Base-by-base conservation (phyloP, 2,329 filamentous ascomycete species). In the Penicillium frequentans region DNA sequence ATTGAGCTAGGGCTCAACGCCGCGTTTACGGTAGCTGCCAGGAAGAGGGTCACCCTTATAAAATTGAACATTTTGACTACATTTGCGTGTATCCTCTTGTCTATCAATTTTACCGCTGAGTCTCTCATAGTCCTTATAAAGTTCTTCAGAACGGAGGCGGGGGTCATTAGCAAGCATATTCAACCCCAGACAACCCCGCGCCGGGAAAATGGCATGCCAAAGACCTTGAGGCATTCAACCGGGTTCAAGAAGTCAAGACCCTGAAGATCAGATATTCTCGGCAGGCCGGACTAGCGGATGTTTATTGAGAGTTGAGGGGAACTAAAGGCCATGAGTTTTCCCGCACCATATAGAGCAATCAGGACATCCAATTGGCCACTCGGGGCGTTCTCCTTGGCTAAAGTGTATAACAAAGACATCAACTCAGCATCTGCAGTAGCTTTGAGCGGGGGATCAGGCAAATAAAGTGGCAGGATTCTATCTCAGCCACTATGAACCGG, bases 1-100 rank as follows among this genome's bases (percentile, higher is more conserved):
- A 65, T 50, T 5, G 52, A 48, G 3, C 23, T 29, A 6, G 62
- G 55, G n/a, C 60, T 61, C 19, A 56, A 54, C 44, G 49, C 55
- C 24, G 59, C 55, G 9, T 31, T 43, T n/a, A 49, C 54, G 16
- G 26, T 49, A n/a, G 49, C 31, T 46, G 55, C 53, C 29, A 57
- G 39, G 24, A 52, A 48, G 11, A 56, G 21, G 11, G 31, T 29
- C 26, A 55, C 5, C 26, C 42, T 23, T 14, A 53, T 16, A 6
- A 37, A 50, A 21, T 49, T 19, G 16, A 58, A 50, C 63, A 65
- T 64, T 49, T 5, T 46, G 27, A 21, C 19, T 27, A 42, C 16
- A 19, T 39, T 27, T 3, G 33, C 14, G 11, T 26, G 24, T 3
- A 10, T 42, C 6, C 5, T 7, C 9, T 42, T 42, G n/a, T 7